These are phyloP conservation scores for Amaranthus tricolor DNA, from an alignment of 179 eudicot genomes.

Conservation along the genomic window DNA sequence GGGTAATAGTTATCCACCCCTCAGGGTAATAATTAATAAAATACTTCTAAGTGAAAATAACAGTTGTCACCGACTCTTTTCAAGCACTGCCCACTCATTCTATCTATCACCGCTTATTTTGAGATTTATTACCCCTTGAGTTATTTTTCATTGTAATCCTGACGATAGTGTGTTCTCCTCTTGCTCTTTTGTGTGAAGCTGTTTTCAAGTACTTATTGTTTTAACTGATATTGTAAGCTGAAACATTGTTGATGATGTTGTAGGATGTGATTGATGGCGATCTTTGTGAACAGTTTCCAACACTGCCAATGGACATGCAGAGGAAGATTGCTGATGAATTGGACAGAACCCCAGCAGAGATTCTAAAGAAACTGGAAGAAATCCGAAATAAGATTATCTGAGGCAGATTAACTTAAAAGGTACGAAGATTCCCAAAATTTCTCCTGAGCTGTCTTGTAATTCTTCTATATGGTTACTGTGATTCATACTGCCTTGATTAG, in stretches of 20 bases:
- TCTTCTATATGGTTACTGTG: no score
- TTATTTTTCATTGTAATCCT: neutral
- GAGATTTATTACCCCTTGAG: neutral
- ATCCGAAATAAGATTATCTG: constrained; percentile 83
- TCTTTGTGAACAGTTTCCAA: constrained; percentile 90
- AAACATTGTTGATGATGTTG: constrained; percentile 21
- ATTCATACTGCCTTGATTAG: no score
- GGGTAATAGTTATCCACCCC: neutral
- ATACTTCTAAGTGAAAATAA: neutral
- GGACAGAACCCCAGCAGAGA: constrained; percentile 94
- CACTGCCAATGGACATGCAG: constrained; percentile 92
- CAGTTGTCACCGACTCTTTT: neutral
- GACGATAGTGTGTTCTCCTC: neutral
- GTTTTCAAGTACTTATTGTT: neutral
- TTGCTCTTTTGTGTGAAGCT: neutral
- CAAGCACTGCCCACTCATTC: neutral
- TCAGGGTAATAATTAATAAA: neutral
- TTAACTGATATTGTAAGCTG: neutral
- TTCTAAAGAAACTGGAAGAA: constrained; percentile 95
- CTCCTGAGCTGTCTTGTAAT: neutral
- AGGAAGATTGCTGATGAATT: constrained; percentile 94
- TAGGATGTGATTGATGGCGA: constrained; percentile 99
- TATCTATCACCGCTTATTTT: neutral
- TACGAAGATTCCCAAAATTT: neutral
- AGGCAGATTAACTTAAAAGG: constrained; percentile 18